Conservation (phyloP, 73 alveolate species). For the Blepharisma japonicum region DNA sequence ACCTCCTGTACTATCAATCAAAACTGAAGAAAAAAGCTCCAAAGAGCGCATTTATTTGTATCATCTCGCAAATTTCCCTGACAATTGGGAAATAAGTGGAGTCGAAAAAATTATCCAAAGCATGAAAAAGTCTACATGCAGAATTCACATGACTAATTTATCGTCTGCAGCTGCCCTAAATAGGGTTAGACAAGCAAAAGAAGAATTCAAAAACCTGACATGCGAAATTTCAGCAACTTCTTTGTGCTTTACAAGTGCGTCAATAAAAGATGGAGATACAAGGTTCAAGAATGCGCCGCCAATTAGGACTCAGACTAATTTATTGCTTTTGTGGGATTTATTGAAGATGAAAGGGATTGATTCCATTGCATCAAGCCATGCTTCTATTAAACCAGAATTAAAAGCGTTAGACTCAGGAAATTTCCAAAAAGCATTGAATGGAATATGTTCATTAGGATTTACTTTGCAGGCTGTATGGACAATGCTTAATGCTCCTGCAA, state of each 20-base stretch:
- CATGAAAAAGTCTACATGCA: neutral
- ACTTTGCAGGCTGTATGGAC: constrained; percentile 26
- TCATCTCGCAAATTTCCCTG: constrained; percentile 22
- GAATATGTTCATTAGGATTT: neutral
- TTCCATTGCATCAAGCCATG: constrained; percentile 7
- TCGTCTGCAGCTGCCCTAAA: constrained; percentile 7
- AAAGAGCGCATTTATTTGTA: neutral
- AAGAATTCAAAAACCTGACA: neutral
- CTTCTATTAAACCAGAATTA: neutral
- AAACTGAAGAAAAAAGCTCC: too few species aligned
- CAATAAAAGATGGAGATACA: constrained; percentile 3
- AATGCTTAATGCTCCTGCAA: neutral
- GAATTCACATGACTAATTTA: neutral
- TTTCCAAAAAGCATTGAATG: constrained; percentile 27
- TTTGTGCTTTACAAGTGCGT: neutral
- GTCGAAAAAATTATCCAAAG: neutral
- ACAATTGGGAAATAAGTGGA: constrained; percentile 21
- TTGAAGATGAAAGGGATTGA: constrained; percentile 20
- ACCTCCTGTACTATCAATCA: too few species aligned
- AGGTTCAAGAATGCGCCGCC: constrained; percentile 15
- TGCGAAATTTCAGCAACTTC: constrained; percentile 8
- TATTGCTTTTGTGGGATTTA: neutral
- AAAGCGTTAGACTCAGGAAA: neutral
- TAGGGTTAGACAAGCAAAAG: constrained; percentile 1
- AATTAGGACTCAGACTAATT: neutral